Evolutionary conservation across 1,139 yeast genomes (phyloP), one percentile per base, ranked within the genome.

Genomic region (Taphrina wiesneri): DNA sequence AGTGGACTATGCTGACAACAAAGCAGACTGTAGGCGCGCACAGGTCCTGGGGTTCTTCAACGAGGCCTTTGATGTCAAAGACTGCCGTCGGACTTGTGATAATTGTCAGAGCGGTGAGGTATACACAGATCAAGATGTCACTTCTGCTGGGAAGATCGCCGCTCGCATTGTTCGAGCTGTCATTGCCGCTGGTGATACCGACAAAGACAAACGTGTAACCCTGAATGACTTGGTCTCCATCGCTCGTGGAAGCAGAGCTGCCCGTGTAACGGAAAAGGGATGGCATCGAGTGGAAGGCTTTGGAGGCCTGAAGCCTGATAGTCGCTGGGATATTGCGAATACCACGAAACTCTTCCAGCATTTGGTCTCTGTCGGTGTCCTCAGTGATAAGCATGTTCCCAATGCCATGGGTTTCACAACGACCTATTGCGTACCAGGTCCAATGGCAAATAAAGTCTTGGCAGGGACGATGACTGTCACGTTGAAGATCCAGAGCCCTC

Each of bases 21-120:
- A 83, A 5, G 86, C 91, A 4, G 98, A 92, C 75, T 93, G 99
- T 75, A 83, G 99, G 68, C 81, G 99, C 69, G 84, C 86, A 73
- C 92, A 91, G 71, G 96, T 93, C 3, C 78, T 93, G 65, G 93
- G 89, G 64, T 93, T 92, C 74, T 93, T 93, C 77, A 89, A 89
- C 74, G 99, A 93, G 73, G 79, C 79, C 6, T 92, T 92, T 74
- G 85, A 88, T 71, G 82, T 89, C 2, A 78, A 77, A 32, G 78
- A 82, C 39, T 93, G 99, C 75, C 76, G 79, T 30, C 84, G 85
- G 69, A 83, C 85, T 69, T 93, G 99, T 78, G 99, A 93, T 75
- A 92, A 91, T 74, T 93, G 99, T 77, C 75, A 79, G 19, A 81
- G 82, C 68, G 82, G 83, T 54, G 77, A 80, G 1, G 79, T 77